Conservation (phyloP, 208 protist species). For the Angomonas desouzai region DNA sequence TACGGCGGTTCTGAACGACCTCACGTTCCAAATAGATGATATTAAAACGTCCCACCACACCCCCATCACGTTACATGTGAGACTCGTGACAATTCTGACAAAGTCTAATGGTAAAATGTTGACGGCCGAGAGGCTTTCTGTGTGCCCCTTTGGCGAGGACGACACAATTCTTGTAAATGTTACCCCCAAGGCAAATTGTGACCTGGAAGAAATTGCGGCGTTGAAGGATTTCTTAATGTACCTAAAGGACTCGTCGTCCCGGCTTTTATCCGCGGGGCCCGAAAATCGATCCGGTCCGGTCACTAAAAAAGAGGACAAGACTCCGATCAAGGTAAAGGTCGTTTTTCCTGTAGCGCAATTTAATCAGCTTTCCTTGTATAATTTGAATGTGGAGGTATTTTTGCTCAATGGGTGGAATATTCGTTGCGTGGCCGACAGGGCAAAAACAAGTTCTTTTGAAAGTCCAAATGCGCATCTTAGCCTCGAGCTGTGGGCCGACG, state of each 20-base stretch:
- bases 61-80: neutral
- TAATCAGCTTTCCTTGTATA: conserved; percentile 11
- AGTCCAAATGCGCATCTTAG: conserved; percentile 12
- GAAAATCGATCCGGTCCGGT: neutral
- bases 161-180: neutral
- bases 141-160: neutral
- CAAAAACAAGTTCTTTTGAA: conserved; percentile 18
- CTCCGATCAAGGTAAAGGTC: neutral
- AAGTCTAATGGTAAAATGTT: neutral
- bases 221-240: conserved; percentile 17
- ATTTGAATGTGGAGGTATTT: conserved; percentile 8
- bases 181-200: neutral
- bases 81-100: neutral
- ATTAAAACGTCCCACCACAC: neutral
- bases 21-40: neutral
- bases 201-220: conserved; percentile 23
- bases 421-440: conserved; percentile 22
- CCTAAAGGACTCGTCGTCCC: neutral
- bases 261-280: neutral
- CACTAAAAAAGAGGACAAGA: conserved; percentile 1
- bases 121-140: neutral
- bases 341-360: neutral
- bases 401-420: conserved; percentile 38
- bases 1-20: neutral
- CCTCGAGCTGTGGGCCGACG: conserved; percentile 40